These are phyloP conservation scores for Cladosporium sp. DNA, from an alignment of 2,329 filamentous ascomycete species.

Conservation along the genomic window DNA sequence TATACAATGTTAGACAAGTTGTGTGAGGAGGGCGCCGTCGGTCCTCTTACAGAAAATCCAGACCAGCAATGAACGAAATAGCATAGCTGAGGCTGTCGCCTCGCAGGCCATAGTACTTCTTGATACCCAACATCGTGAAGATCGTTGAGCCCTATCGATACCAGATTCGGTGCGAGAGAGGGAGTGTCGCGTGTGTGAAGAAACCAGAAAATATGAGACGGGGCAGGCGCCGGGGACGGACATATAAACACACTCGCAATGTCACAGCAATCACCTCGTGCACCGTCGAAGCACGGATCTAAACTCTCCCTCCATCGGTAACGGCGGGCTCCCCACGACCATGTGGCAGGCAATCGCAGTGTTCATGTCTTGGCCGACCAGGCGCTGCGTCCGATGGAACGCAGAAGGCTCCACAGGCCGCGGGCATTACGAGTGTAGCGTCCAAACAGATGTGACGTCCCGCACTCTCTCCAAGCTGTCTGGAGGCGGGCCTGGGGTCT, in stretches of 20 bases:
- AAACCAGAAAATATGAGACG: not conserved
- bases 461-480: conserved; percentile 3
- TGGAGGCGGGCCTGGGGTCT: conserved; percentile 5
- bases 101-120: conserved; percentile 37
- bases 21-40: not conserved
- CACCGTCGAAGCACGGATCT: not conserved
- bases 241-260: conserved; percentile 1
- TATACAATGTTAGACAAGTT: not conserved
- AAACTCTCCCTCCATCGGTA: conserved; percentile 3
- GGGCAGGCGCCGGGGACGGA: not conserved
- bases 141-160: not conserved
- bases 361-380: conserved; percentile 11
- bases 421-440: not conserved
- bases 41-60: conserved; percentile 31
- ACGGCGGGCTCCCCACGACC: conserved; percentile 5
- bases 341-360: conserved; percentile 9
- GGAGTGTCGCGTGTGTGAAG: not conserved
- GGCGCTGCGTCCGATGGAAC: not conserved
- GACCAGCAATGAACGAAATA: conserved; percentile 41
- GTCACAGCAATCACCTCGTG: not conserved
- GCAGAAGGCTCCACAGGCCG: not conserved
- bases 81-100: conserved; percentile 40
- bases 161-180: not conserved
- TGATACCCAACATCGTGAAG: conserved; percentile 9
- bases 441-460: conserved; percentile 8